Evolutionary conservation across 1,284 basidiomycete genomes (phyloP).

Genomic region (Cutaneotrichosporon sp.): DNA sequence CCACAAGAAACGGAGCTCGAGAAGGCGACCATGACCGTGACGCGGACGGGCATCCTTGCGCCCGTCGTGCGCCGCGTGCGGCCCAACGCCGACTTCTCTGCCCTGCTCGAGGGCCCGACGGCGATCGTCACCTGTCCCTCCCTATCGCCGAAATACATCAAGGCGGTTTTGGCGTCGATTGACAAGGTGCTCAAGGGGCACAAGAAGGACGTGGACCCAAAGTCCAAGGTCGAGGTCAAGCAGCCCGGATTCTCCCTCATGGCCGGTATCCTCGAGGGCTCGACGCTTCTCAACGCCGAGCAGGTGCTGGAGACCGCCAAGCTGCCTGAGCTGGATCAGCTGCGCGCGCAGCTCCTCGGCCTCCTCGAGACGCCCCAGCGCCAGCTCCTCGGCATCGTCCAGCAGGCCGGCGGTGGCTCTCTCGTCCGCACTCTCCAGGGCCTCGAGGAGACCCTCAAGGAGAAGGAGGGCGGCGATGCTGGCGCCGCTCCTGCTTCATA

Average conservation of each 20-base stretch:
- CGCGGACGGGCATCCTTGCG: slow-evolving; percentile 45
- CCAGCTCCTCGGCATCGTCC: slow-evolving; percentile 40
- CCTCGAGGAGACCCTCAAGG: slow-evolving; percentile 42
- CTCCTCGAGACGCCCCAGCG: slow-evolving; percentile 42
- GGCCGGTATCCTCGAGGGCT: slow-evolving; percentile 45
- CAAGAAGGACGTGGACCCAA: slow-evolving; percentile 20
- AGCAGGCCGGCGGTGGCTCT: slow-evolving; percentile 43
- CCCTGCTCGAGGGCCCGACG: slow-evolving; percentile 14
- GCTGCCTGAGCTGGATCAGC: slow-evolving; percentile 44
- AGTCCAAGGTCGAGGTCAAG: slow-evolving; percentile 18
- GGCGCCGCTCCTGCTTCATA: slow-evolving; percentile 7
- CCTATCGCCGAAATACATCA: slow-evolving; percentile 47
- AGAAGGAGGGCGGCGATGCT: slow-evolving; percentile 17
- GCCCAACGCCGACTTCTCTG: slow-evolving; percentile 12
- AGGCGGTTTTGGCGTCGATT: slow-evolving; percentile 37
- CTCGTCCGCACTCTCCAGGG: slow-evolving; percentile 48
- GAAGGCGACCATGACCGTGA: slow-evolving; percentile 36
- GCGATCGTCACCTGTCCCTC: slow-evolving; percentile 43
- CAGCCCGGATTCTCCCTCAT: slow-evolving; percentile 44
- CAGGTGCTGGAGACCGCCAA: slow-evolving; percentile 34
- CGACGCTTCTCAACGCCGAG: slow-evolving; percentile 23
- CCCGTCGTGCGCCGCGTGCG: slow-evolving; percentile 20
- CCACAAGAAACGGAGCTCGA: background rate
- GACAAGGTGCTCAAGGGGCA: slow-evolving; percentile 33
- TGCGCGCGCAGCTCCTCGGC: slow-evolving; percentile 49